Evolutionary conservation across 495 filamentous ascomycete species (phyloP).

Genomic region (Cercophora samala): DNA sequence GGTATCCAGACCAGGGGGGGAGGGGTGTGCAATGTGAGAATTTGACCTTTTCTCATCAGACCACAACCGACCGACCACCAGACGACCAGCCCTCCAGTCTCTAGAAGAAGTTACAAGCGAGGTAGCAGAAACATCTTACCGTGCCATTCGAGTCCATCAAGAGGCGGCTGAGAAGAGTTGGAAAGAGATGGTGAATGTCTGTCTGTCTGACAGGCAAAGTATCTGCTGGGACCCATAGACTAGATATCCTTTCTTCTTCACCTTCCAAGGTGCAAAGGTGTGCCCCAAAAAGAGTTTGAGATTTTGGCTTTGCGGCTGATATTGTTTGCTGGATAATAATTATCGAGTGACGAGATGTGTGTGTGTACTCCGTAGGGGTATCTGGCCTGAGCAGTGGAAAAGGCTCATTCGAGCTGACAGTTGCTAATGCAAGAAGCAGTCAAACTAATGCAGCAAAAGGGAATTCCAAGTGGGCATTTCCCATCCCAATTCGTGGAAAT

Average conservation of each 20-base stretch:
- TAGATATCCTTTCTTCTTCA: background rate
- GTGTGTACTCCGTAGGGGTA: background rate
- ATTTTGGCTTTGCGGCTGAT: background rate
- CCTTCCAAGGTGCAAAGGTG: background rate
- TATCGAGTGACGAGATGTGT: too few species aligned
- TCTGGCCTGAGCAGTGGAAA: background rate
- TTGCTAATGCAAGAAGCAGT: background rate
- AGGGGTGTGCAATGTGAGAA: constrained; percentile 1
- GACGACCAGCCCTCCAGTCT: background rate
- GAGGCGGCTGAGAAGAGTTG: too few species aligned
- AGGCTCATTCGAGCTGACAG: background rate
- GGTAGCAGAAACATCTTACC: background rate
- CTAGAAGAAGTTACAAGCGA: background rate
- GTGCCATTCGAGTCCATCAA: too few species aligned
- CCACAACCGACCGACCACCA: background rate
- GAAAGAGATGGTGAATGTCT: background rate
- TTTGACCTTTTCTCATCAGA: background rate
- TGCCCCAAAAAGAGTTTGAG: background rate
- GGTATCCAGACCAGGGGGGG: background rate
- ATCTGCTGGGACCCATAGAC: too few species aligned
- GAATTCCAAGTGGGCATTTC: background rate
- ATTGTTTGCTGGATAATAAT: background rate
- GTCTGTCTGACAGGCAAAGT: too few species aligned
- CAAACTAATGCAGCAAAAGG: background rate
- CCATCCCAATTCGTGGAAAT: background rate